phyloP scores from a whole-genome alignment of 176 grass and related monocot genomes.

The Aegilops speltoides region DNA sequence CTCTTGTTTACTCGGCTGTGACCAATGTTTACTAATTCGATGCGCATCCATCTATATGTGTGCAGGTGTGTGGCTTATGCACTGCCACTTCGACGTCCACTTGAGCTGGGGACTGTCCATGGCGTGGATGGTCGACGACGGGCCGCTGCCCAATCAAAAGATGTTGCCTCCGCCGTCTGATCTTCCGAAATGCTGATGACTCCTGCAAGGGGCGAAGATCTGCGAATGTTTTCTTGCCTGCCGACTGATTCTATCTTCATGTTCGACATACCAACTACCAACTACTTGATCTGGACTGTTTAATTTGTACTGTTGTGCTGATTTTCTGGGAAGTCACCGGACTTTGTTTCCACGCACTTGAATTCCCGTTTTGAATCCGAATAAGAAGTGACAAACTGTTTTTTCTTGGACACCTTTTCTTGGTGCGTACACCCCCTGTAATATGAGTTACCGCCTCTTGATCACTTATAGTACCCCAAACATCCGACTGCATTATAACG shows the following conservation, averaged over 20 bases:
- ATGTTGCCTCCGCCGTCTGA: constrained; percentile 65
- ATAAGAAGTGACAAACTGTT: constrained; percentile 33
- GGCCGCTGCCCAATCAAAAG: constrained; percentile 48
- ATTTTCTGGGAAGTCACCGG: constrained; percentile 20
- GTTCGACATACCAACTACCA: background rate
- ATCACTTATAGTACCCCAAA: too few relatives aligned
- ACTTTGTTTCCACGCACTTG: background rate
- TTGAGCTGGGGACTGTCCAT: constrained; percentile 73
- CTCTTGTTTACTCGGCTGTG: background rate
- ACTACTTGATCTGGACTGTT: background rate
- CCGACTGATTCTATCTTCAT: background rate
- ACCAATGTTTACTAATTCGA: background rate
- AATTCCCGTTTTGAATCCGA: constrained; percentile 31
- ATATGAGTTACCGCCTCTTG: too few relatives aligned
- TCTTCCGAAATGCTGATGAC: constrained; percentile 57
- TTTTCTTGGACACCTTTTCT: background rate
- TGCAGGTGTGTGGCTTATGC: constrained; percentile 70
- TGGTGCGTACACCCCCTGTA: background rate
- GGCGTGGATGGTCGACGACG: constrained; percentile 73
- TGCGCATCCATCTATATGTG: background rate
- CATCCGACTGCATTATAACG: too few relatives aligned
- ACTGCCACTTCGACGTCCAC: constrained; percentile 77
- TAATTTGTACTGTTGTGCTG: constrained; percentile 33
- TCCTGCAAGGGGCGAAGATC: background rate
- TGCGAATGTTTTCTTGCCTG: constrained; percentile 17